Evolutionary conservation across 352 stramenopile genomes (phyloP), one percentile per base, ranked within the genome.

Genomic region (Phytophthora megakarya): DNA sequence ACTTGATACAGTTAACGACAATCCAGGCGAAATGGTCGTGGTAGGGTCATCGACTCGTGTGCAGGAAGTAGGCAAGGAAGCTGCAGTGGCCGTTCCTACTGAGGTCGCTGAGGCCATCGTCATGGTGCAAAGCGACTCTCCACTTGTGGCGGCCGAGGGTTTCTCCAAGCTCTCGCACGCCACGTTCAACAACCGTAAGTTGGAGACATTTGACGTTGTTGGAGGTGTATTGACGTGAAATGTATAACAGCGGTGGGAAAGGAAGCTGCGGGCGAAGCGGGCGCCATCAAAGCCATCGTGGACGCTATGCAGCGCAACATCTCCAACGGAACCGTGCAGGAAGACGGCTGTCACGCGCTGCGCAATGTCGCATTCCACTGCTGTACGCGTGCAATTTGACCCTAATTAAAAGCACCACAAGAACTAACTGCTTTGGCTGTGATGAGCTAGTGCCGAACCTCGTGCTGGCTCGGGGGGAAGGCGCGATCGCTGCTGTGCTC

Each of bases 331-430:
- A 81, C 70, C 0, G 68, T 91, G 42, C 79, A 90, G 47, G 73
- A 89, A 50, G 75, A 84, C 49, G 85, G 79, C n/a, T 93, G 85
- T 61, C 85, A 89, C 53, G 81, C 78, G 12, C 69, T 93, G 54
- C 85, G 85, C 59, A 93, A 91, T 61, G 73, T 91, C 33, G 73
- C 75, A 32, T 93, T 92, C 51, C 75, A 86, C 49, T 93, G 82
- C 60, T 40, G 75, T 84, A 47, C 55, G 70, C 53, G 3, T 47
- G 22, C 26, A 32, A 16, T 33, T 6, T 18, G 10, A 61, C n/a
- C n/a, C n/a, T n/a, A n/a, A n/a, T n/a, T 51, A 9, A 26, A 42
- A 15, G 16, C 37, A 28, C 3, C 21, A 45, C n/a, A 59, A 28
- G 1, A 23, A 33, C 62, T 42, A 56, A 15, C 2, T 12, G 13